Evolutionary conservation across 495 filamentous ascomycete species (phyloP).

Genomic region (Xylaria telfairii): DNA sequence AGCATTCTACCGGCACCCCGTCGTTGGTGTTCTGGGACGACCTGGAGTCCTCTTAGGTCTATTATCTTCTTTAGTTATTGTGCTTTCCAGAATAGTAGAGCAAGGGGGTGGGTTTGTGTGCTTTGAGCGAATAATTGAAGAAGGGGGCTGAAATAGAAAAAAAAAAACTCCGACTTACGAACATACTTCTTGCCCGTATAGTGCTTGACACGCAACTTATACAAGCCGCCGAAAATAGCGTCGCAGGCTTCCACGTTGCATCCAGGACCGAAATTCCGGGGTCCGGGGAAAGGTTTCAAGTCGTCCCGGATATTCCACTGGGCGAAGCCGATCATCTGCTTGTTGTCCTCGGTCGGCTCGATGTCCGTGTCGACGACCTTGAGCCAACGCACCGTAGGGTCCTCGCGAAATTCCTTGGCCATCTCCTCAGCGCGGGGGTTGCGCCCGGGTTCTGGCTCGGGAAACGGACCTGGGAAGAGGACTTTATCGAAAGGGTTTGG

Average conservation of each 20-base stretch:
- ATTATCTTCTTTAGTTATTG: not conserved
- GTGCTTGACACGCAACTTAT: not conserved
- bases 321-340: slow-evolving; percentile 42
- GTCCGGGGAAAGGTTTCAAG: slow-evolving; percentile 16
- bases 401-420: slow-evolving; percentile 21
- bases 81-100: not conserved
- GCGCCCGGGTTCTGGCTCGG: slow-evolving; percentile 28
- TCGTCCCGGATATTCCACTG: slow-evolving; percentile 43
- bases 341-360: slow-evolving; percentile 31
- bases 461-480: slow-evolving; percentile 45
- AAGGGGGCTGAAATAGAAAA: not conserved
- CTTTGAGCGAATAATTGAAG: not conserved
- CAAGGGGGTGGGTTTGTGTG: not conserved
- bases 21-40: slow-evolving; percentile 35
- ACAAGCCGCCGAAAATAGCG: slow-evolving; percentile 37
- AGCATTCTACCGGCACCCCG: slow-evolving; percentile 36
- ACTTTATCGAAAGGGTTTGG: slow-evolving; percentile 39
- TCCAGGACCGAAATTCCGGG: slow-evolving; percentile 32
- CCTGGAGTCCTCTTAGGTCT: slow-evolving; percentile 37
- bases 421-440: slow-evolving; percentile 33
- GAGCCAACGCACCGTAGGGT: slow-evolving; percentile 37
- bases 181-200: slow-evolving; percentile 34
- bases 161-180: slow-evolving; percentile 35
- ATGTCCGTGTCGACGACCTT: slow-evolving; percentile 43
- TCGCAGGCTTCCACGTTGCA: slow-evolving; percentile 42